phyloP scores from a whole-genome alignment of 2,329 filamentous ascomycete genomes.

The Penicillium brevicompactum region DNA sequence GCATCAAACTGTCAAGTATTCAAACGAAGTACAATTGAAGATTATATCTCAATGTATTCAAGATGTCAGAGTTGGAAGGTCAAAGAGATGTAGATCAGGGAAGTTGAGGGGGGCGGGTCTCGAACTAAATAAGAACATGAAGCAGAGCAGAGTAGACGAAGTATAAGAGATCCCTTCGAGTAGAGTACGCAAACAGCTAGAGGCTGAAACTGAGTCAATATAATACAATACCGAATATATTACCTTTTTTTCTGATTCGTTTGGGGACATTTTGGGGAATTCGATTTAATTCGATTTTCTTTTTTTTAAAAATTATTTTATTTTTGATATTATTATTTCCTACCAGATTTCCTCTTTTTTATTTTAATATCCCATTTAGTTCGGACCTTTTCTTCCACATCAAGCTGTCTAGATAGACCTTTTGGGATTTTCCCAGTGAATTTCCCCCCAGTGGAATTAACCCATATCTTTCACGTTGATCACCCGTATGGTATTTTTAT shows the following conservation, averaged over 20 bases:
- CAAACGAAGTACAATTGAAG: not conserved
- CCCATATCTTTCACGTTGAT: not conserved
- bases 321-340: constrained; percentile 11
- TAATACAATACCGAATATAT: constrained; percentile 19
- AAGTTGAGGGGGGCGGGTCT: constrained; percentile 5
- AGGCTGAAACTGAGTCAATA: constrained; percentile 29
- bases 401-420: too few relatives aligned
- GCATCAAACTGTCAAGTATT: not conserved
- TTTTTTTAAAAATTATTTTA: constrained; percentile 2
- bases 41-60: not conserved
- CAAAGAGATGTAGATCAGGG: constrained; percentile 7
- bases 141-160: not conserved
- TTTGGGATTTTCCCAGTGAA: not conserved
- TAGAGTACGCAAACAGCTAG: constrained; percentile 21
- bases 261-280: constrained; percentile 1
- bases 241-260: constrained; percentile 13
- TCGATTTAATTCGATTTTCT: constrained; percentile 3
- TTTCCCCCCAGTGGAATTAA: not conserved
- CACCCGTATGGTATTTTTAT: too few relatives aligned
- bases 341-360: constrained; percentile 11
- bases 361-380: constrained; percentile 4
- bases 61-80: constrained; percentile 7
- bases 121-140: constrained; percentile 12
- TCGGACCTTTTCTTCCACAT: not conserved
- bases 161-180: constrained; percentile 7